A percentile compares a stretch with the other conserved stretches of the same genome.
These are phyloP conservation scores for Glaciozyma martinii DNA, from an alignment of 768 basidiomycete genomes.

Conservation along the genomic window DNA sequence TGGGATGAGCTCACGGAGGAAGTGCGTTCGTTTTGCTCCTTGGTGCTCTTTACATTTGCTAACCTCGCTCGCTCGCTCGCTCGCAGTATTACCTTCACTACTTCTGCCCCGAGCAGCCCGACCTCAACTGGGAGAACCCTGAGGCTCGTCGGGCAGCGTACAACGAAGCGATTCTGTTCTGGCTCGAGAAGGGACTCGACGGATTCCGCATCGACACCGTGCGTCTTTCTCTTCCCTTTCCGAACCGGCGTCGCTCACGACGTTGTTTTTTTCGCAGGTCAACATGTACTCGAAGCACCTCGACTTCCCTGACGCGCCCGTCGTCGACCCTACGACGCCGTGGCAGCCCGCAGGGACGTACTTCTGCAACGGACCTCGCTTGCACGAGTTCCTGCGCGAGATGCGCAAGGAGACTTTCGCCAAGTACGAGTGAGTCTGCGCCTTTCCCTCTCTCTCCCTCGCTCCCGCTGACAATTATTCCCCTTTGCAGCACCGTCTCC, in stretches of 20 bases:
- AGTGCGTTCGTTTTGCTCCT: not conserved
- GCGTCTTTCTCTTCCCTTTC: not conserved
- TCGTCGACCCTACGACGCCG: not conserved
- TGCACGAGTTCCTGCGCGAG: not conserved
- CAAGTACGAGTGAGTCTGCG: not conserved
- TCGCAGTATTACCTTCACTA: slow-evolving; percentile 34
- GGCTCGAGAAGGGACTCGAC: not conserved
- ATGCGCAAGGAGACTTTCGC: not conserved
- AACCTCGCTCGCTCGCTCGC: too few relatives aligned
- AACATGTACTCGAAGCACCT: not conserved
- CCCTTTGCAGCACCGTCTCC: not conserved
- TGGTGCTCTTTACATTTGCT: too few relatives aligned
- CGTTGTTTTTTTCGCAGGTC: not conserved
- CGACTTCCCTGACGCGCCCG: not conserved
- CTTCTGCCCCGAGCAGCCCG: not conserved
- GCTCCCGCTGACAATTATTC: not conserved
- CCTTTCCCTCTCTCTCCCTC: not conserved
- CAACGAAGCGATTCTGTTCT: not conserved
- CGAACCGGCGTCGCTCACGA: not conserved
- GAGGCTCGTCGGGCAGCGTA: not conserved
- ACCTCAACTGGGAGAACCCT: not conserved
- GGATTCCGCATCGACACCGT: not conserved
- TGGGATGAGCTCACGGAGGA: slow-evolving; percentile 54
- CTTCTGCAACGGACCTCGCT: not conserved
- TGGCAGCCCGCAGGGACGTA: not conserved